phyloP scores from a whole-genome alignment of 2,329 filamentous ascomycete genomes.

The Ophiostoma ips region DNA sequence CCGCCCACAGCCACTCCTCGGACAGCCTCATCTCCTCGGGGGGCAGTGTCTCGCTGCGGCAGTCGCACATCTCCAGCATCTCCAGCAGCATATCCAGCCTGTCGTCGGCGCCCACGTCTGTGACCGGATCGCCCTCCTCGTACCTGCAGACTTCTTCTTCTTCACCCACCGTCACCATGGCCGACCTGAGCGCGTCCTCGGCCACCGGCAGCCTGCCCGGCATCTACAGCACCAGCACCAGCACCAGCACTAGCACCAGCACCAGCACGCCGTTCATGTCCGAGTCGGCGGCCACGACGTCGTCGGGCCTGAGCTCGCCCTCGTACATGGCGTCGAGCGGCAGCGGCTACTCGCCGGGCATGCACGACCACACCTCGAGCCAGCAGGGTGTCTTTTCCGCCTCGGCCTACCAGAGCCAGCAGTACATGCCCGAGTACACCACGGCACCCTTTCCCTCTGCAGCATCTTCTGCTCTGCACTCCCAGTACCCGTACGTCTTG shows the following conservation, averaged over 20 bases:
- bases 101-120: not conserved
- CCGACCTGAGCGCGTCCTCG: constrained; percentile 26
- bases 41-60: not conserved
- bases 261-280: constrained; percentile 31
- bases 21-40: no score
- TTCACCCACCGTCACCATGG: constrained; percentile 22
- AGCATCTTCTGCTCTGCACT: constrained; percentile 17
- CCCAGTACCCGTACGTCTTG: constrained; percentile 20
- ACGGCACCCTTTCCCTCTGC: constrained; percentile 15
- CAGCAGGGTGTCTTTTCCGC: constrained; percentile 19
- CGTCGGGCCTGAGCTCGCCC: constrained; percentile 31
- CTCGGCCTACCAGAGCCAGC: constrained; percentile 21
- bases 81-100: not conserved
- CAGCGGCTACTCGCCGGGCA: constrained; percentile 7
- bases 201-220: constrained; percentile 26
- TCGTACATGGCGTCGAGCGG: constrained; percentile 3
- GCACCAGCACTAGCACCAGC: constrained; percentile 32
- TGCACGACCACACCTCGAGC: constrained; percentile 16
- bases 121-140: constrained; percentile 3
- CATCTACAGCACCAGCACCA: constrained; percentile 31
- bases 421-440: constrained; percentile 21
- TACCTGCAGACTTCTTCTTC: not conserved
- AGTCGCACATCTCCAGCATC: not conserved
- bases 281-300: constrained; percentile 28
- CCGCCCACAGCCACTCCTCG: not conserved